Percentiles rank a stretch among this genome's conserved stretches.
phyloP scores from a whole-genome alignment of 2,329 filamentous ascomycete genomes.

The Aspergillus fructus region DNA sequence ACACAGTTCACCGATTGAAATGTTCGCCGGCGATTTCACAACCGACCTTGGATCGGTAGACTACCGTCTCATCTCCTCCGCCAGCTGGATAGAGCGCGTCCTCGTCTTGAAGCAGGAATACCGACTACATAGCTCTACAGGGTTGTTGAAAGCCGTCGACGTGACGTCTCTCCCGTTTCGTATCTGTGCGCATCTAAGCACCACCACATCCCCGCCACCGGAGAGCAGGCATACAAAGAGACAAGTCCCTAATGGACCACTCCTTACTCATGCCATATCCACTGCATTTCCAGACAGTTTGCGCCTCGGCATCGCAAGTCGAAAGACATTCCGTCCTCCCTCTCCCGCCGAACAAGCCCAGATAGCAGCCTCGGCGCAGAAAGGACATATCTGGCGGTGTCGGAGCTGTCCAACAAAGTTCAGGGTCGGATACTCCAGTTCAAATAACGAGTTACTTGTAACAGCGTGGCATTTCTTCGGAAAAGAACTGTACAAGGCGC shows the following conservation, averaged over 20 bases:
- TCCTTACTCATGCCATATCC: neutral
- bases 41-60: neutral
- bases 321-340: neutral
- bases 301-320: neutral
- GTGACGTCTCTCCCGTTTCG: slow-evolving; percentile 3
- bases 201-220: neutral
- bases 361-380: neutral
- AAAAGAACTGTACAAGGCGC: neutral
- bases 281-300: neutral
- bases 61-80: neutral
- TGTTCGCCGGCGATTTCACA: slow-evolving; percentile 2
- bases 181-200: slow-evolving; percentile 6
- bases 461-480: slow-evolving; percentile 9
- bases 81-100: neutral
- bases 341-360: neutral
- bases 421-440: neutral
- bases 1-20: too few relatives aligned
- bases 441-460: neutral
- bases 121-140: neutral
- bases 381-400: neutral
- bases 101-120: slow-evolving; percentile 1
- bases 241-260: neutral
- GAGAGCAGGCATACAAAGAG: neutral
- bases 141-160: neutral
- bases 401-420: slow-evolving; percentile 5